Evolutionary conservation across 768 basidiomycete genomes (phyloP), one percentile per base, ranked within the genome.

Genomic region (Coprinellus micaceus): DNA sequence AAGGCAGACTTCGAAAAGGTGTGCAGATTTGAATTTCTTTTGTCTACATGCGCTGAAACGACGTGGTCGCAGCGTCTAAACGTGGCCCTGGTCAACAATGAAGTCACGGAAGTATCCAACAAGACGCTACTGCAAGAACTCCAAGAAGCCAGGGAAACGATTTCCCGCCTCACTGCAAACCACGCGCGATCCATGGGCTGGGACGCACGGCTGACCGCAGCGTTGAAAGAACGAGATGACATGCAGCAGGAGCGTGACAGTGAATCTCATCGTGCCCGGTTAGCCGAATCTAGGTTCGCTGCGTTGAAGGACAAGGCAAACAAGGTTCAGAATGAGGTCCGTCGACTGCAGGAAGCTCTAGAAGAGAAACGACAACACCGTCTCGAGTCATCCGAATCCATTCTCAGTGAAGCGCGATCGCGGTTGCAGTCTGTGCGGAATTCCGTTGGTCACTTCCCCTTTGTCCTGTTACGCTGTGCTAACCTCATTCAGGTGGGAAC

Each of bases 181-280:
- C 80, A 87, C 53, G 88, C 84, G 29, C 83, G 86, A 48, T 81
- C 86, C 15, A 75, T 84, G 15, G 88, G 88, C 13, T 82, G 85
- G 77, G 87, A 94, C 62, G 75, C 81, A 9, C 82, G 82, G 11
- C 68, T 94, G 28, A 78, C 80, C 12, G 69, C 76, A 12, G 81
- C 82, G n/a, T 73, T 85, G 52, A 85, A 86, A 64, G 89, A 93
- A 68, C 82, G 82, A 62, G 91, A 94, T 39, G 93, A 95, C 66
- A 79, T 89, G 70, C 86, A 82, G 58, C 91, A 94, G 69, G 93
- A 95, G 66, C 76, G 87, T 24, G 86, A 91, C 54, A 77, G 78
- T 51, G 89, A 91, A 60, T 71, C 79, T 10, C 83, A 87, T 57
- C 75, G 85, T 41, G 85, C 88, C 2, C 77, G 82, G 40, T 64